Percentiles rank a stretch among this genome's conserved stretches.
Conservation (phyloP, 441 rosid genomes). For the Cnidoscolus chayamansa region DNA sequence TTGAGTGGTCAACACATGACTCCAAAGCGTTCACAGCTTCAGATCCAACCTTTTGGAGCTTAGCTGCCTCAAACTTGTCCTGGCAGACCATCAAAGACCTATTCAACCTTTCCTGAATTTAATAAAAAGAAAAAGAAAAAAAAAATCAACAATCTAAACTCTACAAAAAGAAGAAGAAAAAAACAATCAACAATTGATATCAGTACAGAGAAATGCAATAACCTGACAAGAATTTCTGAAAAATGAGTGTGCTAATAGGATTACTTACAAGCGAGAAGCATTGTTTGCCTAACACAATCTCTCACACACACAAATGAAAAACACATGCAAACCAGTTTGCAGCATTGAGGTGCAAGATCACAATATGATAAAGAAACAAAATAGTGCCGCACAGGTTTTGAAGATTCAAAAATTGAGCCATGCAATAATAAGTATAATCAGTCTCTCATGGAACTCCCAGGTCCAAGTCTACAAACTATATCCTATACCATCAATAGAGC, state of each 20-base stretch:
- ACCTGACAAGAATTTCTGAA: not conserved
- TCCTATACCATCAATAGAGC: not conserved
- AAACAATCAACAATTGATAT: not conserved
- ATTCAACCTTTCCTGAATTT: slow-evolving; percentile 71
- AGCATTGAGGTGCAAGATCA: not conserved
- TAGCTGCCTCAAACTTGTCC: slow-evolving; percentile 72
- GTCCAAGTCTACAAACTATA: not conserved
- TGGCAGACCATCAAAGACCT: slow-evolving; percentile 85
- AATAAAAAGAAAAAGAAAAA: not conserved
- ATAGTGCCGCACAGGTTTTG: not conserved
- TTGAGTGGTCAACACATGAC: slow-evolving; percentile 65
- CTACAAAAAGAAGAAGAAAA: not conserved
- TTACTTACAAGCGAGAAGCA: not conserved
- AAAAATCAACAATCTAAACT: no score
- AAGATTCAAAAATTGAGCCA: not conserved
- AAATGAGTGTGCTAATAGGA: not conserved
- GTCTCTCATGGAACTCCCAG: not conserved
- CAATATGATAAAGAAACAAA: not conserved
- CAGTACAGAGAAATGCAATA: not conserved
- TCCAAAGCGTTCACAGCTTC: slow-evolving; percentile 50
- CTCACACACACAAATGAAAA: not conserved
- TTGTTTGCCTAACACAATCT: not conserved
- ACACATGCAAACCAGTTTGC: not conserved
- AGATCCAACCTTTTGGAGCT: slow-evolving; percentile 47
- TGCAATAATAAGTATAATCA: not conserved